Evolutionary conservation across 202 grass and related monocot genomes (phyloP), one percentile per base, ranked within the genome.

Genomic region (Tripidium arundinaceum): DNA sequence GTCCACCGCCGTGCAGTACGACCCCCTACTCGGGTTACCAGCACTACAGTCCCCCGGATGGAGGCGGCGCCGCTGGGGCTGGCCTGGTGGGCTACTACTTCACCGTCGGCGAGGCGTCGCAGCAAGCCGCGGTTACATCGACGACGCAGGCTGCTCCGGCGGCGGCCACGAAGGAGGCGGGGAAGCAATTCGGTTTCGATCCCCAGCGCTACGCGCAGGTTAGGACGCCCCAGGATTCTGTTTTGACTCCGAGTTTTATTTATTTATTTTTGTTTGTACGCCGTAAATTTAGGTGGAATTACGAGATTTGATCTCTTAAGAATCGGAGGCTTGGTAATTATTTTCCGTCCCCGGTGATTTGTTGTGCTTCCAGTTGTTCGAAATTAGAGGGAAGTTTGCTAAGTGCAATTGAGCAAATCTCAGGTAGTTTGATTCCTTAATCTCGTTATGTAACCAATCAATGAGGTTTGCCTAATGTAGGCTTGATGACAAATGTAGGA

Each of bases 161-260:
- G 9, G 69, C 63, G 13, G 1, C 68, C 10, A 68, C 38, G 49
- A 87, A 73, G 49, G 86, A 84, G 21, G 41, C 37, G 4, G 82
- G 26, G 34, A 80, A 76, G 55, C 71, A 88, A 15, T 84, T 81
- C 58, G 86, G 86, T 5, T 80, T 84, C 74, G 80, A 86, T 87
- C 81, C 84, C 42, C 81, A 77, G 19, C 77, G 50, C 78, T 91
- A 84, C 68, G 60, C 87, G 14, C 87, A 89, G 87, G 87, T 89
- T 25, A 67, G 78, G 54, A 15, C 16, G 14, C 64, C 46, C 8
- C 66, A 18, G 34, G 66, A 40, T 62, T 27, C 50, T 40, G 0
- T 59, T 78, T 68, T 41, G 22, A 15, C 72, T 12, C 10, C 11
- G 27, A 27, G 6, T 18, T 26, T 26, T 9, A 27, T 40, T 70